Percentiles rank a stretch among this genome's conserved stretches.
phyloP scores from a whole-genome alignment of 352 stramenopile species.

The Thalassiosira livingstoniorum region DNA sequence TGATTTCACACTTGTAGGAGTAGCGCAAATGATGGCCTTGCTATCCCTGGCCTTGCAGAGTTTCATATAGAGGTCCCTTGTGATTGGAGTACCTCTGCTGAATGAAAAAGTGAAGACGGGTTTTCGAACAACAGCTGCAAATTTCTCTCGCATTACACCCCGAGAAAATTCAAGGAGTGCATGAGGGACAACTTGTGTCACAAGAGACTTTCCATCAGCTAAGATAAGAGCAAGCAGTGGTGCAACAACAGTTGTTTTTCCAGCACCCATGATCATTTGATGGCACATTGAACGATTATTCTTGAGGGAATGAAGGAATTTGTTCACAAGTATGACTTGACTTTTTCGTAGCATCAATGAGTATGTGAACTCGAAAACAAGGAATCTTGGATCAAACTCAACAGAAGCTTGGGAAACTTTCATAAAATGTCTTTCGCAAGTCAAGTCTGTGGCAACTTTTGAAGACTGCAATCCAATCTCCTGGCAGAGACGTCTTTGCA shows the following conservation, averaged over 20 bases:
- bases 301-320: constrained; percentile 92
- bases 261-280: constrained; percentile 99
- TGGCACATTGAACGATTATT: constrained; percentile 88
- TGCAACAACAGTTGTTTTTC: constrained; percentile 99
- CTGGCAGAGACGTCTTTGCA: constrained; percentile 72
- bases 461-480: constrained; percentile 85
- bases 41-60: constrained; percentile 91
- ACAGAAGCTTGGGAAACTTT: constrained; percentile 83
- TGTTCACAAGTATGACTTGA: constrained; percentile 99
- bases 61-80: constrained; percentile 88
- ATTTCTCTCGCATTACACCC: constrained; percentile 96
- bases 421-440: constrained; percentile 87
- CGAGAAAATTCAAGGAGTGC: constrained; percentile 98
- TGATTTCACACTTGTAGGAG: constrained; percentile 98
- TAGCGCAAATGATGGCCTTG: constrained; percentile 97
- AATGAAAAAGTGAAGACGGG: constrained; percentile 99
- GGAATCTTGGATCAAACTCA: constrained; percentile 95
- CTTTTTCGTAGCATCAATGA: constrained; percentile 96
- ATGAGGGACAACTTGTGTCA: constrained; percentile 97
- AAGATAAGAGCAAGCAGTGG: constrained; percentile 98
- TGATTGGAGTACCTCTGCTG: constrained; percentile 92
- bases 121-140: constrained; percentile 97
- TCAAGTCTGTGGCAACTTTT: constrained; percentile 85
- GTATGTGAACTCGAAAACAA: constrained; percentile 99
- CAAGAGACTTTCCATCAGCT: constrained; percentile 92